These are phyloP conservation scores for Aeminium ludgeri DNA, from an alignment of 495 filamentous ascomycete species.

Conservation along the genomic window DNA sequence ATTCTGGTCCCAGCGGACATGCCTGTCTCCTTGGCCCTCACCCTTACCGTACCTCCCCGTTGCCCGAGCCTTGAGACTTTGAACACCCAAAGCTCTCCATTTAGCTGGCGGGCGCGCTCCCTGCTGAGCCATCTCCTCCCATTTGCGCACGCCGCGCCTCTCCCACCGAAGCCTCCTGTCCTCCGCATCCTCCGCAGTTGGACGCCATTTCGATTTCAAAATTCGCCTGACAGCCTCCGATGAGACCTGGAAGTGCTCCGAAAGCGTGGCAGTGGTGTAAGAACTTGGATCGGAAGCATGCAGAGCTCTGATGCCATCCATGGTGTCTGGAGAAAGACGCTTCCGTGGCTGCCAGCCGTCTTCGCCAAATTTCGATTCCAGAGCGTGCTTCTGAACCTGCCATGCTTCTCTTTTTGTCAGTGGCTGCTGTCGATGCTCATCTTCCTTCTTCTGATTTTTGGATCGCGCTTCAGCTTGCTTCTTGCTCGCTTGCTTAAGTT, in stretches of 20 bases:
- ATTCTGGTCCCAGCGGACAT: no score
- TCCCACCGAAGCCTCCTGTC: slow-evolving; percentile 57
- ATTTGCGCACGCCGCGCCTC: slow-evolving; percentile 59
- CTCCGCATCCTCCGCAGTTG: slow-evolving; percentile 41
- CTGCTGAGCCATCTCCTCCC: slow-evolving; percentile 52
- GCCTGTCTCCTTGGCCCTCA: no score
- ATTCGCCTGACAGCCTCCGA: slow-evolving; percentile 77
- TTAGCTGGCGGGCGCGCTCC: slow-evolving; percentile 48
- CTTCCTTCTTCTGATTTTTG: not conserved
- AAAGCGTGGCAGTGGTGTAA: slow-evolving; percentile 59
- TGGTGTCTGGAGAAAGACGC: slow-evolving; percentile 74
- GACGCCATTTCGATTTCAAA: slow-evolving; percentile 67
- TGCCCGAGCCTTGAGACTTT: not conserved
- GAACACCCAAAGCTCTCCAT: slow-evolving; percentile 52
- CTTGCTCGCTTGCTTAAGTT: not conserved
- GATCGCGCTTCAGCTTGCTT: not conserved
- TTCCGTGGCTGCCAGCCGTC: slow-evolving; percentile 66
- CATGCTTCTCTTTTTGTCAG: slow-evolving; percentile 36
- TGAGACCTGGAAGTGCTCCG: slow-evolving; percentile 66
- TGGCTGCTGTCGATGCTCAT: not conserved
- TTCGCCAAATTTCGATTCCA: slow-evolving; percentile 54
- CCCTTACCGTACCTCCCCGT: no score
- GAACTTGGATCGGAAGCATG: slow-evolving; percentile 53
- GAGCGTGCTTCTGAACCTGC: slow-evolving; percentile 51
- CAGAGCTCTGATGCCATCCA: slow-evolving; percentile 70